Evolutionary conservation across 345 rosid species (phyloP), one percentile per base, ranked within the genome.

Genomic region (Trapa bicornis): DNA sequence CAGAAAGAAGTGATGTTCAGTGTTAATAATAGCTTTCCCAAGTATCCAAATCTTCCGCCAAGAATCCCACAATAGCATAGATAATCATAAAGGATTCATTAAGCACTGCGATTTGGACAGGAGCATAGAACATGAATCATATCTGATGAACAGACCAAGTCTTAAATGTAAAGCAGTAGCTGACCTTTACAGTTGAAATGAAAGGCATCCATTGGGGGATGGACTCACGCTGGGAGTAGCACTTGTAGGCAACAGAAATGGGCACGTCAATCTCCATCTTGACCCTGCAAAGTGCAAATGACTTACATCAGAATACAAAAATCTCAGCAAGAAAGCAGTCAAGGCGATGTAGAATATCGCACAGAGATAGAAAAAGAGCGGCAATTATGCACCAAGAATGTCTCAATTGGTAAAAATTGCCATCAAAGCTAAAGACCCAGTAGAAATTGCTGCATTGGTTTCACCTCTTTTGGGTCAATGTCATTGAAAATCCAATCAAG

Each of bases 181-280:
- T 33, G 63, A 83, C 98, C 96, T 93, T 74, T 0, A 93, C 97
- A 12, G 96, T 79, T 12, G 98, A 88, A 79, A 93, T 91, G 73
- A 93, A 90, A 12, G 89, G 83, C 96, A 93, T 90, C 98, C 98
- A 93, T 50, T 72, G 84, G 52, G 97, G 91, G 79, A 88, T 90
- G 2, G 96, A 76, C 78, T 93, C 96, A 0, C 98, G 87, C 33
- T 93, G 87, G 0, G 83, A 78, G 67, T 90, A 93, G 64, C 84
- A 76, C 42, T 81, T 78, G 70, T 85, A 90, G 69, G 98, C 98
- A 47, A 82, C 84, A 0, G 90, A 74, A 73, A 71, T 80, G 37
- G 95, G 97, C 45, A 90, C 94, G 50, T 84, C 92, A 0, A 90
- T 74, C 66, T 87, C 94, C 84, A 41, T 83, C 85, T 80, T 90